Base-by-base conservation (phyloP, 306 rosid genomes). In the Crotalaria pallida region DNA sequence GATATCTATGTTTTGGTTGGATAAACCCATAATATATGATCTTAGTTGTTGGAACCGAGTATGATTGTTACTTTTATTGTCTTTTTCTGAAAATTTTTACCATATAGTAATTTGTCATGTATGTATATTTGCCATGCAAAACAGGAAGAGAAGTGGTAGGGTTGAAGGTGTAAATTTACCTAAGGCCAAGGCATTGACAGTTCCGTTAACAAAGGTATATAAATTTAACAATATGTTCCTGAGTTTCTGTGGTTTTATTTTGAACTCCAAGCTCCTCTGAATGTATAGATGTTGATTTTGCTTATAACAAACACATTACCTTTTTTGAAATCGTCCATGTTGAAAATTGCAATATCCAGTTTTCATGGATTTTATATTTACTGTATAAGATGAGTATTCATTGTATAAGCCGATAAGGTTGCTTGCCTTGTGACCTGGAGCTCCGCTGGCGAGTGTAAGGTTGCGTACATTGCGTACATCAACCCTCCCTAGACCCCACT, bases 181-280 rank as follows among this genome's bases (percentile, higher is more conserved):
- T 53, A 78, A 80, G 78, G 84, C 89, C 50, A 77, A 78, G 81
- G 83, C 89, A 61, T 40, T 67, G 50, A 73, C 86, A 16, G 81
- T 53, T 73, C 90, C 94, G 58, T 66, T 34, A 55, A 76, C 38
- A 74, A 89, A 84, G 96, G 98, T 92, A 68, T 15, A 67, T 65
- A 60, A 40, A 10, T 64, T 57, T 47, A 65, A 27, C 5, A 13
- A 34, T 7, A 44, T 16, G 51, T 67, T 78, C 40, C 63, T 0
- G 5, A 7, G 63, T 67, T 34, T 44, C 65, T 59, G 34, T 27
- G 27, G 38, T 58, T 65, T 65, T 24, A 45, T 58, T 60, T 34
- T 17, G 69, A 33, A 45, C 24, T 41, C 60, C 40, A 59, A 60
- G 19, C 41, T 33, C 75, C 21, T 49, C 22, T 47, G 41, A 49